Base-by-base conservation (phyloP, 306 rosid genomes). In the Quercus ilex region DNA sequence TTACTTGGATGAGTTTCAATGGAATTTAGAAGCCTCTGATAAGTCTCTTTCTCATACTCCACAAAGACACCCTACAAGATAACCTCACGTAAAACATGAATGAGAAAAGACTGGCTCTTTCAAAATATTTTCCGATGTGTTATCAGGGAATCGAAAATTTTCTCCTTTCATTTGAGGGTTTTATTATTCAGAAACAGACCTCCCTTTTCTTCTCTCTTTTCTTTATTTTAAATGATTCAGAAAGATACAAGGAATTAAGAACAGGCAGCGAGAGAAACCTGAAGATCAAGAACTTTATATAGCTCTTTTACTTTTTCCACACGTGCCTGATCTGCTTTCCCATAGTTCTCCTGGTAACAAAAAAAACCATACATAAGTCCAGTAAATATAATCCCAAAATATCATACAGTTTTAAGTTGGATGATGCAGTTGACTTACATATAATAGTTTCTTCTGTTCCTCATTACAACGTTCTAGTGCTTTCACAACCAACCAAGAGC, bases 401-500 rank as follows among this genome's bases (percentile, higher is more conserved):
- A 12, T 69, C 60, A 31, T 20, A 5, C 65, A 4, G 0, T n/a
- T 18, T 56, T 10, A 49, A 72, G 68, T 43, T n/a, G 38, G 43
- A 41, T 3, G 53, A 56, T 73, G 76, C 55, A 77, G 21, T 21
- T 20, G 60, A 46, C 92, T 89, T 85, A 95, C 99, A 82, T 85
- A 26, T 85, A 95, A 75, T 28, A 89, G 25, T 84, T 78, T 87
- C 94, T 90, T 91, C 83, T 95, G 98, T 69, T 90, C 77, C 69
- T 91, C 96, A 19, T 85, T 89, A 80, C 87, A 18, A 80, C 82
- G 84, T 74, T 95, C 99, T 75, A 95, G 68, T 13, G 99, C 98
- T 83, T 95, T 95, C 84, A 89, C 99, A 51, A 87, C 98, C 88
- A 95, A 31, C 99, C 99, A 95, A 79, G 99, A 95, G 85, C 99